phyloP scores from a whole-genome alignment of 2,329 filamentous ascomycete species.

The Fusarium irregulare region DNA sequence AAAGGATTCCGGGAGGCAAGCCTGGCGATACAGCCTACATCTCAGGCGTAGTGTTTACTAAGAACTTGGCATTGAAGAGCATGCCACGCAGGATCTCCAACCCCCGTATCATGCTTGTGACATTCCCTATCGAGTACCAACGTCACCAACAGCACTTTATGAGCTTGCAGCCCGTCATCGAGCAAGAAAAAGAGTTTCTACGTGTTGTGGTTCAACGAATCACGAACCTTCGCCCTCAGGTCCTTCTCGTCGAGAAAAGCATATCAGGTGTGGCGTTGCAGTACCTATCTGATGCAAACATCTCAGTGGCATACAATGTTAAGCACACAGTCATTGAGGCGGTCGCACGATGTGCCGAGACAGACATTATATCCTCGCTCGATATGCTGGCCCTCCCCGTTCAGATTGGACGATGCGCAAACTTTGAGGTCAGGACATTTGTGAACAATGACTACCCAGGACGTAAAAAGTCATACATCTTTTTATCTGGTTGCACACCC shows the following conservation, averaged over 20 bases:
- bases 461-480: constrained; percentile 94
- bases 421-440: constrained; percentile 96
- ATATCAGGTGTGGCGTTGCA: constrained; percentile 92
- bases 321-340: constrained; percentile 96
- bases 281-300: constrained; percentile 86
- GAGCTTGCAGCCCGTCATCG: constrained; percentile 96
- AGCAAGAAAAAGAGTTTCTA: constrained; percentile 94
- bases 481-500: constrained; percentile 88
- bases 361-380: constrained; percentile 91
- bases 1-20: constrained; percentile 91
- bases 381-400: constrained; percentile 85
- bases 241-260: constrained; percentile 91
- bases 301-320: constrained; percentile 95
- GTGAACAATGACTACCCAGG: constrained; percentile 80
- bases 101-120: constrained; percentile 90
- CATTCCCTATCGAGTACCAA: constrained; percentile 95
- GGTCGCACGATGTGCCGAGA: constrained; percentile 90
- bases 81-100: constrained; percentile 89
- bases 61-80: constrained; percentile 94
- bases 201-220: constrained; percentile 93
- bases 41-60: constrained; percentile 95
- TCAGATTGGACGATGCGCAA: constrained; percentile 81
- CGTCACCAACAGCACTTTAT: constrained; percentile 91
- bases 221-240: constrained; percentile 82
- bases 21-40: constrained; percentile 96